phyloP scores from a whole-genome alignment of 1,139 yeast genomes.

The Blastobotrys ciferrii region DNA sequence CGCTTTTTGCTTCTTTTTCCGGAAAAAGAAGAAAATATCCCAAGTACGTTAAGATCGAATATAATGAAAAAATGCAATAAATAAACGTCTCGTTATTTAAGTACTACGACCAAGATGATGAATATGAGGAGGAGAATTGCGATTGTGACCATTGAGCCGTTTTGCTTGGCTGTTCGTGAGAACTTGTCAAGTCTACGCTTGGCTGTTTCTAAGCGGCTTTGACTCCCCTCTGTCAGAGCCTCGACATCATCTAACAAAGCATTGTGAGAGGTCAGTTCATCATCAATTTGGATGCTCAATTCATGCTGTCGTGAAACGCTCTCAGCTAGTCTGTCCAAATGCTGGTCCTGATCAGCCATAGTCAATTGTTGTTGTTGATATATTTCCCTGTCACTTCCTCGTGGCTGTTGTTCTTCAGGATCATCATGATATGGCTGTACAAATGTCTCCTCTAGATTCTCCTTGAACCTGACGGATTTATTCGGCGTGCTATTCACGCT shows the following conservation, averaged over 20 bases:
- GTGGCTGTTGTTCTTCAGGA: slow-evolving; percentile 31
- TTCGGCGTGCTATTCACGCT: slow-evolving; percentile 13
- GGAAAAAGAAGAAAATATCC: too few relatives aligned
- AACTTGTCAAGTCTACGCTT: slow-evolving; percentile 53
- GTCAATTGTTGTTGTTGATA: slow-evolving; percentile 70
- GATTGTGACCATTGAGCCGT: slow-evolving; percentile 72
- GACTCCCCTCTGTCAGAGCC: slow-evolving; percentile 57
- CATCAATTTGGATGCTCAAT: slow-evolving; percentile 62
- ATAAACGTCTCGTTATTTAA: slow-evolving; percentile 41
- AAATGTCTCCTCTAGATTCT: slow-evolving; percentile 32
- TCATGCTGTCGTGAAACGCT: slow-evolving; percentile 65
- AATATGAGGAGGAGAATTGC: slow-evolving; percentile 59
- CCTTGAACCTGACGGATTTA: slow-evolving; percentile 41
- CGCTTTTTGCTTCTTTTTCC: too few relatives aligned
- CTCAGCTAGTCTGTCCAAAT: slow-evolving; percentile 54
- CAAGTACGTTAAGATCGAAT: neutral
- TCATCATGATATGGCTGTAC: slow-evolving; percentile 49
- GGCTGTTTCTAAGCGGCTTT: slow-evolving; percentile 53
- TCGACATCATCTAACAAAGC: slow-evolving; percentile 72
- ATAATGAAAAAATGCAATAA: neutral
- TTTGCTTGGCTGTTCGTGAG: slow-evolving; percentile 57
- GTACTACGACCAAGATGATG: slow-evolving; percentile 55
- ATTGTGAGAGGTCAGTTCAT: slow-evolving; percentile 67
- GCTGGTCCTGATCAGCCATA: slow-evolving; percentile 57
- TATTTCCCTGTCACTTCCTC: slow-evolving; percentile 35